A percentile compares a stretch with the other conserved stretches of the same genome.
These are phyloP conservation scores for Alternaria postmessia DNA, from an alignment of 2,329 filamentous ascomycete species.

Conservation along the genomic window DNA sequence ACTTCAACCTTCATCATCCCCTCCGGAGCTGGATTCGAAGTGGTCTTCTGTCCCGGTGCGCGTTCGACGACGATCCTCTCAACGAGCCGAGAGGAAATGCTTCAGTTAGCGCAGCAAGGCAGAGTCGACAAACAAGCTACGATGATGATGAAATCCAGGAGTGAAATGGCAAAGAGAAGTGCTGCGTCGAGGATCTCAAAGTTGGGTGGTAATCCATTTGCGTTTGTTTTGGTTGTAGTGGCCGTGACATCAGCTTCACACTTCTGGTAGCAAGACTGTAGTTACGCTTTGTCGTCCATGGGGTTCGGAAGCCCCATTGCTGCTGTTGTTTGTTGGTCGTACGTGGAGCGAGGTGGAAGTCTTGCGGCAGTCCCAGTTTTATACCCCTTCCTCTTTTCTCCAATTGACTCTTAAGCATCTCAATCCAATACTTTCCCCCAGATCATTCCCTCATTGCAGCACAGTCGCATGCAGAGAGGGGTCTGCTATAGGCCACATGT, in stretches of 20 bases:
- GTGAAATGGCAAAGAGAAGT: conserved; percentile 29
- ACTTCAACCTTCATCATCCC: conserved; percentile 66
- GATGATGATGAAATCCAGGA: conserved; percentile 25
- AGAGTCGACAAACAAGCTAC: conserved; percentile 39
- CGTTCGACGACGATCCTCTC: conserved; percentile 60
- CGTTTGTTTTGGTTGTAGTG: conserved; percentile 15
- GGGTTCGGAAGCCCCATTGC: not conserved
- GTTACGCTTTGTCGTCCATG: not conserved
- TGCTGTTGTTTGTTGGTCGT: conserved; percentile 10
- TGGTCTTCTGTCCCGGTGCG: conserved; percentile 76
- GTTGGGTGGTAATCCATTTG: conserved; percentile 15
- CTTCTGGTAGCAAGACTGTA: conserved; percentile 1
- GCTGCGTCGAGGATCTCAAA: conserved; percentile 12
- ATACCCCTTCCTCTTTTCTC: conserved; percentile 16
- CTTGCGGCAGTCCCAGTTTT: conserved; percentile 4
- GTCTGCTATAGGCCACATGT: not conserved
- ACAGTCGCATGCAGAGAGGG: not conserved
- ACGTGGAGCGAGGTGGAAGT: conserved; percentile 1
- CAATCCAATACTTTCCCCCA: not conserved
- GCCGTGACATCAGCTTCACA: not conserved
- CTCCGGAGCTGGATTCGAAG: conserved; percentile 76
- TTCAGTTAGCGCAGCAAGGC: conserved; percentile 43
- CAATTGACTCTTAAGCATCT: not conserved
- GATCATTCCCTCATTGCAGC: not conserved
- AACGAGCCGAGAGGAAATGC: conserved; percentile 47